Conservation (phyloP, 441 rosid genomes). For the Aleurites moluccanus region DNA sequence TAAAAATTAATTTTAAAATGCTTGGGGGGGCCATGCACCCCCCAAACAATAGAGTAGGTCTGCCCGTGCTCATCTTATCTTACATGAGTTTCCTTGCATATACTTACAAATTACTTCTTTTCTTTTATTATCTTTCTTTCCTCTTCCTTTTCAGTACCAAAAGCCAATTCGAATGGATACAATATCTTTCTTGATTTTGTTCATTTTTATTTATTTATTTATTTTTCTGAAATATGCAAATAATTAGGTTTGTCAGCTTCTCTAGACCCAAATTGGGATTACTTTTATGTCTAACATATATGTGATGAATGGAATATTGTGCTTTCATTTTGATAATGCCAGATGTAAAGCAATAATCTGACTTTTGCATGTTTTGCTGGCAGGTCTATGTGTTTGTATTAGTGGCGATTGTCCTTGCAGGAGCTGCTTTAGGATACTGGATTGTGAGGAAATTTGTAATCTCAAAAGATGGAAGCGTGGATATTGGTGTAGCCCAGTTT, state of each 20-base stretch:
- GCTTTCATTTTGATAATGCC: background rate
- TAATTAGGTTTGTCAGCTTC: background rate
- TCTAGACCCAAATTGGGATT: background rate
- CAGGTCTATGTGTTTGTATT: slow-evolving; percentile 70
- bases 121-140: background rate
- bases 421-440: slow-evolving; percentile 97
- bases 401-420: slow-evolving; percentile 63
- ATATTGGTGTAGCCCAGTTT: slow-evolving; percentile 75
- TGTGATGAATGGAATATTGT: background rate
- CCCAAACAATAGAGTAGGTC: too few species aligned
- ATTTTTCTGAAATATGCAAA: background rate
- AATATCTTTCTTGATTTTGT: background rate
- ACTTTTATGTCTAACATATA: background rate
- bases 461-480: slow-evolving; percentile 80
- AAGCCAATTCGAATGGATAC: background rate
- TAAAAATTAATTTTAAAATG: too few species aligned
- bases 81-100: background rate
- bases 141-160: background rate
- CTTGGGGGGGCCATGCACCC: too few species aligned
- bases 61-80: background rate
- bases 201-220: background rate
- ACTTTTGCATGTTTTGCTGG: slow-evolving; percentile 20
- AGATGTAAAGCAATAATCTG: background rate
- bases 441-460: slow-evolving; percentile 85
- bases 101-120: background rate